Base-by-base conservation (phyloP, 2,329 filamentous ascomycete species). In the Aspergillaceae sp. region DNA sequence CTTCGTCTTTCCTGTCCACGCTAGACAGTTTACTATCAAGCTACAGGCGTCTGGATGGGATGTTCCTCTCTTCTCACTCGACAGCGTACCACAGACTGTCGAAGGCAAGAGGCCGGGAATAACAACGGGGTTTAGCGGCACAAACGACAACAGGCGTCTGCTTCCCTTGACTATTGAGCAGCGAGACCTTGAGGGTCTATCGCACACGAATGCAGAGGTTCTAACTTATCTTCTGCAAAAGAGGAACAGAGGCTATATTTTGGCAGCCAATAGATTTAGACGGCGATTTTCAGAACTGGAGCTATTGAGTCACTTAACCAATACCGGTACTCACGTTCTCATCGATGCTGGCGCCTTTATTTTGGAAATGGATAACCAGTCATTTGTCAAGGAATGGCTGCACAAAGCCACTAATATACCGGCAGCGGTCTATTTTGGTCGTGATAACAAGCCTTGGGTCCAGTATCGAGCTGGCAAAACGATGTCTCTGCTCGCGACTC, bases 111-210 rank as follows among this genome's bases (percentile, higher is more conserved):
- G 36, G 56, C 64, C 2, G 49, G 48, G 47, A n/a, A 9, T 74
- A 1, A 84, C 82, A 0, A 86, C 82, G 0, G 84, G 84, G 0
- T 88, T 89, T 57, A 84, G 79, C 5, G 84, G 84, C 0, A 87
- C 84, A 0, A 87, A 85, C 40, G 84, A 87, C 56, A 80, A 77
- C 19, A 70, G 74, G 34, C 66, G 63, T 0, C 68, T 84, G 32
- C 62, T 87, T 0, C 84, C 84, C 0, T 59, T 80, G n/a, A 79
- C 72, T 0, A 78, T 87, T 19, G 60, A 67, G 19, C 82, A 87
- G 43, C 63, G 77, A 0, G 82, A 87, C 48, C 68, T 87, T 0
- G 64, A 70, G 0, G 61, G 68, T 0, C 68, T 85, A 0, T 55
- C 63, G 0, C 78, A 83, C 41, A 85, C 81, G 0, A 85, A 82